Evolutionary conservation across 2,329 filamentous ascomycete genomes (phyloP).

Genomic region (Fusarium sp.): DNA sequence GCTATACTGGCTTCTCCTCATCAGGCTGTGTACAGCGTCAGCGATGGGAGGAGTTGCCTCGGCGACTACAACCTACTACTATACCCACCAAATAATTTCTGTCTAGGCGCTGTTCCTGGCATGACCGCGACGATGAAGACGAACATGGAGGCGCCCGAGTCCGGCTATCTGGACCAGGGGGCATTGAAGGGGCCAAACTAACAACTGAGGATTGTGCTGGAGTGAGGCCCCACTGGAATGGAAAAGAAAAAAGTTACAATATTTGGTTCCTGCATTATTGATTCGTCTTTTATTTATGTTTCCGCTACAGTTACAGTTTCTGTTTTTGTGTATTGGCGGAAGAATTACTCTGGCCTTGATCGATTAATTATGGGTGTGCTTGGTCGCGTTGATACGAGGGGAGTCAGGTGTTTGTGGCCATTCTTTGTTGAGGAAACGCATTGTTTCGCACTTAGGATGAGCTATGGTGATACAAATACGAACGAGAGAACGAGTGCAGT

Average conservation of each 20-base stretch:
- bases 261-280: constrained; percentile 42
- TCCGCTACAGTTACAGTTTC: constrained; percentile 31
- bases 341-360: constrained; percentile 25
- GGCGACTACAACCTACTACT: constrained; percentile 56
- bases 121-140: constrained; percentile 53
- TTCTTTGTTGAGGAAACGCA: background rate
- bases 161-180: constrained; percentile 33
- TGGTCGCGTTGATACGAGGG: constrained; percentile 42
- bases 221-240: constrained; percentile 37
- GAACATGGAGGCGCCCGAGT: constrained; percentile 40
- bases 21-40: constrained; percentile 50
- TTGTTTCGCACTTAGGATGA: constrained; percentile 2
- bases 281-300: constrained; percentile 32
- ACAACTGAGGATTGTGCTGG: constrained; percentile 35
- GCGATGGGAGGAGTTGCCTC: constrained; percentile 52
- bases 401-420: constrained; percentile 23
- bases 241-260: constrained; percentile 50
- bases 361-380: constrained; percentile 47
- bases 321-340: constrained; percentile 26
- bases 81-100: constrained; percentile 59
- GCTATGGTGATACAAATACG: constrained; percentile 22
- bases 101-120: constrained; percentile 52
- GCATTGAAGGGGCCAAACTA: constrained; percentile 34
- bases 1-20: constrained; percentile 54
- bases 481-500: constrained; percentile 29